Evolutionary conservation across 1,284 basidiomycete genomes (phyloP).

Genomic region (Fomitiporia mediterranea): DNA sequence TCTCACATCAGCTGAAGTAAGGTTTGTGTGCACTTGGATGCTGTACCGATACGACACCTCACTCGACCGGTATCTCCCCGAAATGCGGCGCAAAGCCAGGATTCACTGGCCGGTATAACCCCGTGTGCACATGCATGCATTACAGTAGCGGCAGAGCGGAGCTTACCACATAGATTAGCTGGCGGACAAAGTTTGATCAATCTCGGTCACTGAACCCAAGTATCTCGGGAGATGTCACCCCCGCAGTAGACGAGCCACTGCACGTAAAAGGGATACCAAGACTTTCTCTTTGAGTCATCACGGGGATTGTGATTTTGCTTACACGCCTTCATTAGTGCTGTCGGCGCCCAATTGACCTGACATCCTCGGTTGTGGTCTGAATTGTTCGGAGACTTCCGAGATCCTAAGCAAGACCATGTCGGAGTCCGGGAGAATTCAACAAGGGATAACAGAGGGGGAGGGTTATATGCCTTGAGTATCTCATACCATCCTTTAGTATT

Average conservation of each 20-base stretch:
- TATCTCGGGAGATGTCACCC: neutral
- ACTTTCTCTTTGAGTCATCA: neutral
- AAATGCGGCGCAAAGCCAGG: neutral
- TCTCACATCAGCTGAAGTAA: too few relatives aligned
- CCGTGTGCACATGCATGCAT: neutral
- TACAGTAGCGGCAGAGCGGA: neutral
- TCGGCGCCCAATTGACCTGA: too few relatives aligned
- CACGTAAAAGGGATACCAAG: neutral
- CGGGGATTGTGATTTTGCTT: neutral
- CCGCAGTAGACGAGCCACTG: neutral
- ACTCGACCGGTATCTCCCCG: slow-evolving; percentile 1
- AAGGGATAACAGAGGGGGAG: neutral
- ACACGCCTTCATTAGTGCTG: neutral
- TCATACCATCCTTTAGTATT: neutral
- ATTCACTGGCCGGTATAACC: neutral
- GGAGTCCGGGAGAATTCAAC: neutral
- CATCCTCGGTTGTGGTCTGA: neutral
- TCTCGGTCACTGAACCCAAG: neutral
- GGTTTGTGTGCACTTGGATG: too few relatives aligned
- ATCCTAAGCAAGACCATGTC: neutral
- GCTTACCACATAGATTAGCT: neutral
- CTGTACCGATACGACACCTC: slow-evolving; percentile 1
- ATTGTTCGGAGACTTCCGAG: neutral
- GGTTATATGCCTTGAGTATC: neutral
- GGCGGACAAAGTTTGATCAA: neutral